Percentiles rank a stretch among this genome's conserved stretches.
phyloP scores from a whole-genome alignment of 2,329 filamentous ascomycete species.

The Exophiala sideris region DNA sequence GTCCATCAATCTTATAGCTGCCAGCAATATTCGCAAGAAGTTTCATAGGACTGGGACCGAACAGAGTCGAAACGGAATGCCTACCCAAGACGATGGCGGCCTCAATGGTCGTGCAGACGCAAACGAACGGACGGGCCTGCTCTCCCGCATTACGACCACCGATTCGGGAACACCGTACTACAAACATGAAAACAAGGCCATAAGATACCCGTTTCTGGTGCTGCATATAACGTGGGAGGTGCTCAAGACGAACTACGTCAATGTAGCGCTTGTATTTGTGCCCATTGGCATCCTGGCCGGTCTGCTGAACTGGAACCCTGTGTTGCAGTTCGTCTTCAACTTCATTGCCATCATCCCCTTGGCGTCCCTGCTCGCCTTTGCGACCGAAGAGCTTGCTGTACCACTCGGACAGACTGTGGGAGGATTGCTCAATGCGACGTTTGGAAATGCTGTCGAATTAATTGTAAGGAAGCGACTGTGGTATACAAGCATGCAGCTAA shows the following conservation, averaged over 20 bases:
- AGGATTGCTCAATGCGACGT: conserved; percentile 63
- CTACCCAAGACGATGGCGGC: conserved; percentile 16
- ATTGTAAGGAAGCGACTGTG: conserved; percentile 73
- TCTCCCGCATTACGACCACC: conserved; percentile 26
- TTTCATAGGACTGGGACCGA: conserved; percentile 11
- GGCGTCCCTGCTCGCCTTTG: conserved; percentile 61
- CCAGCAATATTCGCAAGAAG: conserved; percentile 19
- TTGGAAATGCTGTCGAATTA: conserved; percentile 64
- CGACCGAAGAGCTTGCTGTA: conserved; percentile 60
- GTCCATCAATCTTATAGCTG: conserved; percentile 19
- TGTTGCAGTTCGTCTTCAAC: conserved; percentile 59
- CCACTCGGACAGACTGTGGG: conserved; percentile 61
- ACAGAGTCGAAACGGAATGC: background rate
- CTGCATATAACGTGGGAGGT: conserved; percentile 43
- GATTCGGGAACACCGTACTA: conserved; percentile 32
- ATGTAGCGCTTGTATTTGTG: conserved; percentile 62
- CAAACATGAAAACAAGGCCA: conserved; percentile 37
- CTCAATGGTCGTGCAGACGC: conserved; percentile 34
- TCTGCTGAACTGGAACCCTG: conserved; percentile 57
- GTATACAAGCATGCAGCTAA: conserved; percentile 72
- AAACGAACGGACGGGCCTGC: conserved; percentile 36
- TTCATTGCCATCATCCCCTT: conserved; percentile 64
- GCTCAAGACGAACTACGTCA: conserved; percentile 52
- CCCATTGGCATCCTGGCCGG: conserved; percentile 61
- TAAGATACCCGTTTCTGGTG: conserved; percentile 39